phyloP scores from a whole-genome alignment of 2,329 filamentous ascomycete genomes.

The Penicillium sumatraense region DNA sequence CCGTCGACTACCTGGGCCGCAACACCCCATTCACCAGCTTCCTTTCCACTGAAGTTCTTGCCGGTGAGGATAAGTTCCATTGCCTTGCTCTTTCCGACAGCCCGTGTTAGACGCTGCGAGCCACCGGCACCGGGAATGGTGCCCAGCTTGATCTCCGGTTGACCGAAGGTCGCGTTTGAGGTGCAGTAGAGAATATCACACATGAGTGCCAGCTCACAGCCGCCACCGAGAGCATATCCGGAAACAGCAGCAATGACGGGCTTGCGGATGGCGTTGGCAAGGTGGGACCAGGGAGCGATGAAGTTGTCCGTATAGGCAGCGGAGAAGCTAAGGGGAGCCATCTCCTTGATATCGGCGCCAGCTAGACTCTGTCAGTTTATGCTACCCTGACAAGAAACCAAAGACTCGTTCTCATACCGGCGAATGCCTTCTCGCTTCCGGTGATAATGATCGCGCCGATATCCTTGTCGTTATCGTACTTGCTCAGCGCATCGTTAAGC shows the following conservation, averaged over 20 bases:
- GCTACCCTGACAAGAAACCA: background rate
- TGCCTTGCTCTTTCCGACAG: slow-evolving; percentile 79
- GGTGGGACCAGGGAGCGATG: slow-evolving; percentile 90
- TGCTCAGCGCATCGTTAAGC: slow-evolving; percentile 76
- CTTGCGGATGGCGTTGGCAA: slow-evolving; percentile 85
- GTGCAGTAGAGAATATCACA: slow-evolving; percentile 94
- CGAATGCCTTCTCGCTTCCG: slow-evolving; percentile 87
- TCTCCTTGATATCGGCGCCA: slow-evolving; percentile 98
- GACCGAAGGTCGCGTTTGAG: slow-evolving; percentile 83
- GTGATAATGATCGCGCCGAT: slow-evolving; percentile 83
- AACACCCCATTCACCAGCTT: slow-evolving; percentile 89
- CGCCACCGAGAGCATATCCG: slow-evolving; percentile 90
- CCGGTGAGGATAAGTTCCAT: slow-evolving; percentile 94
- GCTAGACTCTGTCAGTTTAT: slow-evolving; percentile 51
- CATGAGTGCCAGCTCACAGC: slow-evolving; percentile 98
- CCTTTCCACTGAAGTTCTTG: slow-evolving; percentile 77
- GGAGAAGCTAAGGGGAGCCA: slow-evolving; percentile 89
- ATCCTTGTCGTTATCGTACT: slow-evolving; percentile 70
- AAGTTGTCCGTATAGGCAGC: slow-evolving; percentile 88
- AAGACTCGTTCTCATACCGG: slow-evolving; percentile 48
- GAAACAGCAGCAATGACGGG: slow-evolving; percentile 93
- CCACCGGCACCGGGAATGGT: slow-evolving; percentile 91
- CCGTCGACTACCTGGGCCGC: slow-evolving; percentile 78
- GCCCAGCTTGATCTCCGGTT: slow-evolving; percentile 95
- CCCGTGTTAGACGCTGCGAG: slow-evolving; percentile 82